Percentiles rank a stretch among this genome's conserved stretches.
Evolutionary conservation across 2,329 filamentous ascomycete species (phyloP).

Genomic region (Lojkania enalia): DNA sequence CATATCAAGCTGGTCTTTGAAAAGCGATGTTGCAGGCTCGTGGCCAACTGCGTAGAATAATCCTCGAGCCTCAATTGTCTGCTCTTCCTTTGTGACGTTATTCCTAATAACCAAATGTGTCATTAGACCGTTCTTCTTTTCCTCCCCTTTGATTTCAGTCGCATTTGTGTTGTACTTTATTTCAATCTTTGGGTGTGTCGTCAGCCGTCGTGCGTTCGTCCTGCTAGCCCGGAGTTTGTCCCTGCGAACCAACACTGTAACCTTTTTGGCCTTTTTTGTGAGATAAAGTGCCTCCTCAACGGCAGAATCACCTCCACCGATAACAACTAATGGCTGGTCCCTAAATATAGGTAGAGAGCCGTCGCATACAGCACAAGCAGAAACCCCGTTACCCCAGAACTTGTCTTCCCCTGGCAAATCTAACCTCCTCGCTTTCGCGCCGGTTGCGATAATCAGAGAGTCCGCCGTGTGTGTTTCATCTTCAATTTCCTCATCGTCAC

Average conservation of each 20-base stretch:
- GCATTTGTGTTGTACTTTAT: constrained; percentile 84
- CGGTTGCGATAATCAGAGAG: constrained; percentile 90
- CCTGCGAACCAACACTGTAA: constrained; percentile 88
- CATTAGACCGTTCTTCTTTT: constrained; percentile 77
- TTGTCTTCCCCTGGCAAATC: constrained; percentile 84
- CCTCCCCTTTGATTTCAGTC: constrained; percentile 81
- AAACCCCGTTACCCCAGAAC: constrained; percentile 98
- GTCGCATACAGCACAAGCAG: constrained; percentile 95
- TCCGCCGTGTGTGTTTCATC: constrained; percentile 75
- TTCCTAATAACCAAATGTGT: constrained; percentile 83
- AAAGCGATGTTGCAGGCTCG: constrained; percentile 86
- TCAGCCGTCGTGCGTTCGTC: constrained; percentile 86
- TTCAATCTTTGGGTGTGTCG: constrained; percentile 84
- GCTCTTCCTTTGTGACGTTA: constrained; percentile 71
- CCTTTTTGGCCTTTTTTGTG: constrained; percentile 95
- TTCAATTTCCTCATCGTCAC: constrained; percentile 76
- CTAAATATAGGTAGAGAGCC: constrained; percentile 97
- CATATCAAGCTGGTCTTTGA: constrained; percentile 87
- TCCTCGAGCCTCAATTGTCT: constrained; percentile 87
- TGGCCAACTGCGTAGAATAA: constrained; percentile 98
- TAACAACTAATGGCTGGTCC: constrained; percentile 92
- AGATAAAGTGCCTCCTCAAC: constrained; percentile 97
- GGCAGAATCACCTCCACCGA: constrained; percentile 94
- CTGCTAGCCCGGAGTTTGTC: constrained; percentile 85
- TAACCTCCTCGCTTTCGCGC: constrained; percentile 85